Percentiles rank a stretch among this genome's conserved stretches.
phyloP scores from a whole-genome alignment of 371 early-diverging fungal species.

The Syncephalastrum monosporum region DNA sequence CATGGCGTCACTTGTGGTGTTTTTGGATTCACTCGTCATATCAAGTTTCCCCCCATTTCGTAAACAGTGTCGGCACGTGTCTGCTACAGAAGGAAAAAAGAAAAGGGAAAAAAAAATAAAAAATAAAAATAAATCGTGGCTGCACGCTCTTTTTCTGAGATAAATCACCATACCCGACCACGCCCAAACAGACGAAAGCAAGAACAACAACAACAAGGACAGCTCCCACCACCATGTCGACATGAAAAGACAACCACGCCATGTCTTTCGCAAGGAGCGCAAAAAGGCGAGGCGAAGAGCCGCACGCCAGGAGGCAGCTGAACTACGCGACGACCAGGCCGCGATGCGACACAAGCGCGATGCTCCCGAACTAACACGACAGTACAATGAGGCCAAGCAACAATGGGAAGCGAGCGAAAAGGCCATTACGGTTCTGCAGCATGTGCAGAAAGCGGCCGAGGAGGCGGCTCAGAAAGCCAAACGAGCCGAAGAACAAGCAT shows the following conservation, averaged over 20 bases:
- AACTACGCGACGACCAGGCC: constrained; percentile 8
- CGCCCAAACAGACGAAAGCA: too few species aligned
- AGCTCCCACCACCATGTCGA: too few species aligned
- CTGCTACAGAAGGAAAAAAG: too few species aligned
- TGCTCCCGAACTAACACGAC: constrained; percentile 4
- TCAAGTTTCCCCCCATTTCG: too few species aligned
- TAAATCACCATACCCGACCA: too few species aligned
- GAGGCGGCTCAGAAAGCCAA: constrained; percentile 14
- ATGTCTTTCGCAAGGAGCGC: constrained; percentile 15
- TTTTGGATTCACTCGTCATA: too few species aligned
- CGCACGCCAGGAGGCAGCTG: constrained; percentile 10
- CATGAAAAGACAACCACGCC: constrained; percentile 8
- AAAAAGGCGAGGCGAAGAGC: constrained; percentile 9
- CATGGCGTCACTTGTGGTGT: too few species aligned
- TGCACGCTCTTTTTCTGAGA: too few species aligned
- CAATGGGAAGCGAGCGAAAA: constrained; percentile 20
- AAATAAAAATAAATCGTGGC: too few species aligned
- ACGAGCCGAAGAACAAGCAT: constrained; percentile 11
- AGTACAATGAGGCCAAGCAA: constrained; percentile 11
- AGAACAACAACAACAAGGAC: too few species aligned
- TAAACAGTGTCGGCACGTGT: too few species aligned
- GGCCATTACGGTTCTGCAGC: background rate
- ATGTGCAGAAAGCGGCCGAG: constrained; percentile 14
- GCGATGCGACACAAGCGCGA: background rate
- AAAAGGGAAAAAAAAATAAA: too few species aligned